phyloP scores from a whole-genome alignment of 352 stramenopile genomes.

The Pythium grandisporangium region DNA sequence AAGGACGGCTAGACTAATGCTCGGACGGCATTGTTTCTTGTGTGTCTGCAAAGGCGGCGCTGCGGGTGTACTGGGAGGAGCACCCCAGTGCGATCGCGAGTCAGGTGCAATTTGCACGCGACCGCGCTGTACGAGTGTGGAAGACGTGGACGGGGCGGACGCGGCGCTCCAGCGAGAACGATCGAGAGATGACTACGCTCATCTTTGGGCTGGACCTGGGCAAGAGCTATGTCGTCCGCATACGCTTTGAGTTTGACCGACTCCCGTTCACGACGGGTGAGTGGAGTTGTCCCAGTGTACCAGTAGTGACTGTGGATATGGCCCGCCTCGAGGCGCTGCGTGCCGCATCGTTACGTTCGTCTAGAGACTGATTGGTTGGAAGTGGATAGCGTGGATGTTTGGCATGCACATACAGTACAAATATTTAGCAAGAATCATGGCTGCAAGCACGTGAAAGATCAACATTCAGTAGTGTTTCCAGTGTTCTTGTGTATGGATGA shows the following conservation, averaged over 20 bases:
- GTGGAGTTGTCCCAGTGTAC: conserved; percentile 45
- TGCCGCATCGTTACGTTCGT: no score
- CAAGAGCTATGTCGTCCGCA: conserved; percentile 67
- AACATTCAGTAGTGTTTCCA: no score
- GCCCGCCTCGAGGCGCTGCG: conserved; percentile 17
- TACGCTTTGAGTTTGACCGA: conserved; percentile 54
- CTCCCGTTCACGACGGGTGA: conserved; percentile 28
- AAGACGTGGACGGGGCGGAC: conserved; percentile 59
- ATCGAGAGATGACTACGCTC: conserved; percentile 46
- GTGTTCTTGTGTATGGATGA: no score
- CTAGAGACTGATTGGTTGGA: no score
- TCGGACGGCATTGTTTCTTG: no score
- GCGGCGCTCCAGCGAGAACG: conserved; percentile 29
- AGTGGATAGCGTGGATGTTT: no score
- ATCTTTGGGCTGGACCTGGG: conserved; percentile 62
- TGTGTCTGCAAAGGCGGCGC: conserved; percentile 27
- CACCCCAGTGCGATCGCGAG: conserved; percentile 42
- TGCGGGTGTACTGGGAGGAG: conserved; percentile 46
- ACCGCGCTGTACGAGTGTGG: conserved; percentile 73
- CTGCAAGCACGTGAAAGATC: no score
- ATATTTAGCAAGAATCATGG: no score
- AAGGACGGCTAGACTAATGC: not conserved
- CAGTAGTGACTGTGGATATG: conserved; percentile 29
- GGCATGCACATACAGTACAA: no score
- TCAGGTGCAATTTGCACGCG: conserved; percentile 62